Conservation (phyloP, 169 alveolate genomes). For the Cryptosporidium ubiquitum region DNA sequence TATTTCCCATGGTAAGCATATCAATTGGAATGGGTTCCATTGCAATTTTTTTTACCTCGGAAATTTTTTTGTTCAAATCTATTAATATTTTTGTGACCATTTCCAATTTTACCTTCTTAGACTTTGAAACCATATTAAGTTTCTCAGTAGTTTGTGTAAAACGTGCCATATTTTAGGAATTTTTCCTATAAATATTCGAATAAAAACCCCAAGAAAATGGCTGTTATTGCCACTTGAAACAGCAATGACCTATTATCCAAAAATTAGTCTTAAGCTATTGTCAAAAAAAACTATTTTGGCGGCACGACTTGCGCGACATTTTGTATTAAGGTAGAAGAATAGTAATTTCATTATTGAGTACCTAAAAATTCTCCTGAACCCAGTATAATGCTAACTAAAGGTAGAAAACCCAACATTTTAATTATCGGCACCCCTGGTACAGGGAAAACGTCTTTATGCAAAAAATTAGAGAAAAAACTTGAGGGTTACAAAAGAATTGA, state of each 20-base stretch:
- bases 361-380: background rate
- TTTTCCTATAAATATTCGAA: background rate
- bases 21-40: slow-evolving; percentile 58
- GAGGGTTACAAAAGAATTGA: slow-evolving; percentile 77
- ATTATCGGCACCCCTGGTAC: slow-evolving; percentile 85
- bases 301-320: background rate
- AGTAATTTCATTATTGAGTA: background rate
- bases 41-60: background rate
- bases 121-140: background rate
- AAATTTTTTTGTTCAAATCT: slow-evolving; percentile 25
- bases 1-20: background rate
- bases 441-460: slow-evolving; percentile 81
- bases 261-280: background rate
- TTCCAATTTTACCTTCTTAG: background rate
- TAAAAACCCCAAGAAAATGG: background rate
- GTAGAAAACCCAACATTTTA: slow-evolving; percentile 77
- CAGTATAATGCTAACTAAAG: background rate
- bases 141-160: background rate
- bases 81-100: slow-evolving; percentile 6
- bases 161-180: background rate
- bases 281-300: background rate
- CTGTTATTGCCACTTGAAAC: background rate
- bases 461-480: slow-evolving; percentile 75
- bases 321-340: background rate
- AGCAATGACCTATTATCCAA: background rate